Evolutionary conservation across 2,329 filamentous ascomycete species (phyloP).

Genomic region (Teratosphaeriaceae sp.): DNA sequence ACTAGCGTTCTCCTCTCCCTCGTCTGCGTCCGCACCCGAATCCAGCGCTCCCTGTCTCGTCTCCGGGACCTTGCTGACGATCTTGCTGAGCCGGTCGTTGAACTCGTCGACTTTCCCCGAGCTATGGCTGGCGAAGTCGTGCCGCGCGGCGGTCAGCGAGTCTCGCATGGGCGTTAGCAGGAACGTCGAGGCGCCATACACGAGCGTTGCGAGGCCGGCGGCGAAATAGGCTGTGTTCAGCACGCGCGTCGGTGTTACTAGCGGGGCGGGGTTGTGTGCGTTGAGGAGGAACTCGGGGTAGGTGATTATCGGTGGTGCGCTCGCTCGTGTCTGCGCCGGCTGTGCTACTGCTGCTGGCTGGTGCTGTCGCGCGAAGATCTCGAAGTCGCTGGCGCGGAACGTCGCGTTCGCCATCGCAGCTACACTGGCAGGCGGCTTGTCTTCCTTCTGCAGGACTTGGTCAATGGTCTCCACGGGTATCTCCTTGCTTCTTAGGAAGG

Average conservation of each 20-base stretch:
- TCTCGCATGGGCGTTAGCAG: constrained; percentile 58
- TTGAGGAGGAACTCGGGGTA: constrained; percentile 60
- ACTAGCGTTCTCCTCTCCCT: constrained; percentile 44
- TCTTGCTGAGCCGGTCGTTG: constrained; percentile 46
- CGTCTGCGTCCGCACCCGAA: constrained; percentile 36
- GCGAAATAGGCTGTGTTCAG: constrained; percentile 52
- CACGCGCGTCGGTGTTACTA: constrained; percentile 51
- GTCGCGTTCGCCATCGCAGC: background rate
- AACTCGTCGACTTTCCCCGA: constrained; percentile 46
- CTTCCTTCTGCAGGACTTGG: constrained; percentile 52
- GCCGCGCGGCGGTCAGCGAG: constrained; percentile 47
- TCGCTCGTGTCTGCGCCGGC: constrained; percentile 1
- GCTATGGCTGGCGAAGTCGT: constrained; percentile 50
- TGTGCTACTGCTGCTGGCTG: constrained; percentile 16
- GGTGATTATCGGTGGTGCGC: constrained; percentile 55
- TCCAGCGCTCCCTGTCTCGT: constrained; percentile 14
- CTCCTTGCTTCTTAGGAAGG: constrained; percentile 73
- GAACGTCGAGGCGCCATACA: constrained; percentile 67
- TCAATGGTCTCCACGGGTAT: constrained; percentile 62
- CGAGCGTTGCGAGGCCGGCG: constrained; percentile 47
- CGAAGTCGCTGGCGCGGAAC: constrained; percentile 9
- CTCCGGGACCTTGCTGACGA: constrained; percentile 20
- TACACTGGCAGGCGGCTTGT: no score
- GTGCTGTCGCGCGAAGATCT: constrained; percentile 13
- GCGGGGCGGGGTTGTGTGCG: constrained; percentile 51